A percentile compares a stretch with the other conserved stretches of the same genome.
phyloP scores from a whole-genome alignment of 2,329 filamentous ascomycete genomes.

The Endocalyx cinctus region DNA sequence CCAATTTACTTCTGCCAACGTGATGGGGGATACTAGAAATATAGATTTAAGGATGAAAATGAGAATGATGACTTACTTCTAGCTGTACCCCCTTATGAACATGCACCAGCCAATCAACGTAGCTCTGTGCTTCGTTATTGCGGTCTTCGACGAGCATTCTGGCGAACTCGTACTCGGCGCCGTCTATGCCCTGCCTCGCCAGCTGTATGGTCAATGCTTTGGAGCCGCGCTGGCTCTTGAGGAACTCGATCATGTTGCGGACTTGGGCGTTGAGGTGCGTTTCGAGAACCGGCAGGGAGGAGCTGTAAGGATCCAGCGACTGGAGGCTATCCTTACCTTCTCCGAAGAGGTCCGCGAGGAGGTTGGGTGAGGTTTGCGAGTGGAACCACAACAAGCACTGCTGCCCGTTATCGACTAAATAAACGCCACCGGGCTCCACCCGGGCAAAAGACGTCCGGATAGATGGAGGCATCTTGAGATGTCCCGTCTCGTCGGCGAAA shows the following conservation, averaged over 20 bases:
- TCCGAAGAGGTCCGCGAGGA: slow-evolving; percentile 87
- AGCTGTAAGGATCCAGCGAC: slow-evolving; percentile 74
- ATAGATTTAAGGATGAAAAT: slow-evolving; percentile 3
- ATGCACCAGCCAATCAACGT: slow-evolving; percentile 97
- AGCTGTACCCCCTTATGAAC: slow-evolving; percentile 89
- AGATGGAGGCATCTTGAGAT: slow-evolving; percentile 76
- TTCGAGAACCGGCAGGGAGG: slow-evolving; percentile 75
- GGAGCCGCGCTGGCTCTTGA: slow-evolving; percentile 73
- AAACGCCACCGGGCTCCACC: slow-evolving; percentile 89
- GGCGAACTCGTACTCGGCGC: slow-evolving; percentile 95
- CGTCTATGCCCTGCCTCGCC: slow-evolving; percentile 87
- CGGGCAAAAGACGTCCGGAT: slow-evolving; percentile 81
- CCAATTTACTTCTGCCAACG: too few relatives aligned
- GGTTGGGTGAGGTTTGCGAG: slow-evolving; percentile 83
- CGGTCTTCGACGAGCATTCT: slow-evolving; percentile 86
- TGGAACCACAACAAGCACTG: slow-evolving; percentile 90
- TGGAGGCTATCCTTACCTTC: slow-evolving; percentile 67
- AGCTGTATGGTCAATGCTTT: slow-evolving; percentile 88
- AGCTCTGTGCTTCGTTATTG: slow-evolving; percentile 96
- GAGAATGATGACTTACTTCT: slow-evolving; percentile 54
- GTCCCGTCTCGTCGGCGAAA: slow-evolving; percentile 83
- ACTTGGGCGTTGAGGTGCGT: slow-evolving; percentile 94
- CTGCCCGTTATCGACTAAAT: slow-evolving; percentile 94
- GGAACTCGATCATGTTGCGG: slow-evolving; percentile 85
- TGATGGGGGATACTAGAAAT: too few relatives aligned